Conservation (phyloP, 2,329 filamentous ascomycete genomes). For the Cordyceps tenuipes region DNA sequence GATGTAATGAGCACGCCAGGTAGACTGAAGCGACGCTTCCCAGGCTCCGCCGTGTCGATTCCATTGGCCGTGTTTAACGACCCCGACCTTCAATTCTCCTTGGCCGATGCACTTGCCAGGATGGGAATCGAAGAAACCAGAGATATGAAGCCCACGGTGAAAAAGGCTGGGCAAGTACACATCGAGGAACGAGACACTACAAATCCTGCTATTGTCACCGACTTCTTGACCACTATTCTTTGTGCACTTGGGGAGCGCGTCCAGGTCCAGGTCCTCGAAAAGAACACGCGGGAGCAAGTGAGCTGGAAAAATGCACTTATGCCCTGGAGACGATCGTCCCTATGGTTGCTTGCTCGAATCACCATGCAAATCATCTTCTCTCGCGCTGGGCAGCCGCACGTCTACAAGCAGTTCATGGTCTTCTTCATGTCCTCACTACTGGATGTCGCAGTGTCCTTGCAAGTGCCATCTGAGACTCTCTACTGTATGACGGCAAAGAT, state of each 20-base stretch:
- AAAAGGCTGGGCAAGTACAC: background rate
- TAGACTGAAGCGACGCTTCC: slow-evolving; percentile 1
- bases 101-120: background rate
- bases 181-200: slow-evolving; percentile 2
- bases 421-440: slow-evolving; percentile 34
- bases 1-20: background rate
- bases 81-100: background rate
- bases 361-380: slow-evolving; percentile 29
- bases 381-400: background rate
- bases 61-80: background rate
- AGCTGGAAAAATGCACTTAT: background rate
- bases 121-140: background rate
- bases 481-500: slow-evolving; percentile 37
- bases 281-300: slow-evolving; percentile 4
- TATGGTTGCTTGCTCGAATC: slow-evolving; percentile 46
- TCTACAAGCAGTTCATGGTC: slow-evolving; percentile 45
- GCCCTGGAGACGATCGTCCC: slow-evolving; percentile 31
- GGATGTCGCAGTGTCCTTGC: slow-evolving; percentile 9
- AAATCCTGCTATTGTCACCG: background rate
- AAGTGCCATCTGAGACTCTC: slow-evolving; percentile 23
- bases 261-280: background rate
- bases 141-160: background rate
- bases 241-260: background rate
- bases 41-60: background rate
- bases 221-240: background rate